Evolutionary conservation across 345 rosid species (phyloP).

Genomic region (Isatis tinctoria): DNA sequence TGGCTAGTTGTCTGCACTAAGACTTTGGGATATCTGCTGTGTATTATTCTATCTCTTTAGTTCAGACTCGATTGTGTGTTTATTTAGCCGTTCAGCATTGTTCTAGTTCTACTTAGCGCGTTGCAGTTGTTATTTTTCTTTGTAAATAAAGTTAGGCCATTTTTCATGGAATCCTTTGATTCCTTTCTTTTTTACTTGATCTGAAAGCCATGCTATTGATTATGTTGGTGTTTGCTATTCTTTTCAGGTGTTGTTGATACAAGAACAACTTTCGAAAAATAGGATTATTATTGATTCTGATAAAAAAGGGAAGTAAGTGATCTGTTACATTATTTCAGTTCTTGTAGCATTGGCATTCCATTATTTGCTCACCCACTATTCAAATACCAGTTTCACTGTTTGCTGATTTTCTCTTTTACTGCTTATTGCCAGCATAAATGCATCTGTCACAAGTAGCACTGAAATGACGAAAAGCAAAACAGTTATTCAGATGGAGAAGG

Average conservation of each 20-base stretch:
- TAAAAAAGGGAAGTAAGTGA: slow-evolving; percentile 92
- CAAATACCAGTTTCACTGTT: neutral
- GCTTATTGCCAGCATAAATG: slow-evolving; percentile 58
- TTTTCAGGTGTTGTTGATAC: slow-evolving; percentile 84
- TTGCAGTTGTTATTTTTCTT: neutral
- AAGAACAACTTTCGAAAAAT: slow-evolving; percentile 94
- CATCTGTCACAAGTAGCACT: slow-evolving; percentile 93
- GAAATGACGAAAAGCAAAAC: slow-evolving; percentile 88
- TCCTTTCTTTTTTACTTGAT: neutral
- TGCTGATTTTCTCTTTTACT: slow-evolving; percentile 14
- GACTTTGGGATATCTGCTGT: slow-evolving; percentile 10
- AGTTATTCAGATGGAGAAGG: slow-evolving; percentile 83
- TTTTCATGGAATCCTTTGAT: neutral
- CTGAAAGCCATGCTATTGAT: neutral
- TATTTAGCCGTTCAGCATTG: neutral
- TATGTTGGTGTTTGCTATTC: slow-evolving; percentile 24
- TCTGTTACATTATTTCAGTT: slow-evolving; percentile 5
- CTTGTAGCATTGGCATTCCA: neutral
- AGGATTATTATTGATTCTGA: slow-evolving; percentile 87
- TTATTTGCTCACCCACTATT: neutral
- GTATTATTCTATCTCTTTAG: slow-evolving; percentile 1
- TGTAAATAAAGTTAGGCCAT: neutral
- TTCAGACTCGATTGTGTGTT: neutral
- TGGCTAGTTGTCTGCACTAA: neutral
- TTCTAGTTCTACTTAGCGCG: neutral